Base-by-base conservation (phyloP, 371 early-diverging fungal species). In the Rhizomucor miehei region DNA sequence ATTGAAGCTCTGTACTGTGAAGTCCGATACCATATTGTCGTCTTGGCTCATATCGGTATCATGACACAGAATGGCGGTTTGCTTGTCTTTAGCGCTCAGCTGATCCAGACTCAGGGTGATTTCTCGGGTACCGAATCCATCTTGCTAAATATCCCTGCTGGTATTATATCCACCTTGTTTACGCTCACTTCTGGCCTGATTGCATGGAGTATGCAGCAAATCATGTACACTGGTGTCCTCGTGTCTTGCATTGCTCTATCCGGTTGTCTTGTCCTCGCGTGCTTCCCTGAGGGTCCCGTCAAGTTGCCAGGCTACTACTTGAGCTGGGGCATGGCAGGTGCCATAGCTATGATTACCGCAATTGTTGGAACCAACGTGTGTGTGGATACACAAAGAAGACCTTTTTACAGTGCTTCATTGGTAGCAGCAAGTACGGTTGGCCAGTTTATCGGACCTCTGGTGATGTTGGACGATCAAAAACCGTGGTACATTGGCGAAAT, bases 341-440 rank as follows among this genome's bases (percentile, higher is more conserved):
- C 57, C 0, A 58, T 63, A 34, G 61, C 62, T 0, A 50, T 75
- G 14, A 25, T 75, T 2, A 45, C 66, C 1, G 60, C 69, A 1
- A 54, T 62, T 16, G 46, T 65, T n/a, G 60, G 60, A 12, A 35
- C 41, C 17, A 75, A 75, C 39, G 69, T 71, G 6, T 56, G n/a
- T n/a, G 3, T 59, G 8, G 75, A 71, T 3, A 71, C 71, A 19
- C 62, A 65, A 2, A 75, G 71, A 41, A 75, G 69, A 48, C 35
- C 59, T 5, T 58, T 70, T 17, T 71, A 66, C 40, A 66, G 71
- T 20, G 71, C 52, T 13, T 53, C 60, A 29, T 54, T 65, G 16
- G 52, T 71, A 45, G 49, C 65, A 20, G 59, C 53, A 10, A 66
- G 57, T 40, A 68, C 64, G 9, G 5, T 71, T 6, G 75, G 71